These are phyloP conservation scores for Fusarium oxysporum DNA, from an alignment of 2,329 filamentous ascomycete genomes.

Conservation along the genomic window DNA sequence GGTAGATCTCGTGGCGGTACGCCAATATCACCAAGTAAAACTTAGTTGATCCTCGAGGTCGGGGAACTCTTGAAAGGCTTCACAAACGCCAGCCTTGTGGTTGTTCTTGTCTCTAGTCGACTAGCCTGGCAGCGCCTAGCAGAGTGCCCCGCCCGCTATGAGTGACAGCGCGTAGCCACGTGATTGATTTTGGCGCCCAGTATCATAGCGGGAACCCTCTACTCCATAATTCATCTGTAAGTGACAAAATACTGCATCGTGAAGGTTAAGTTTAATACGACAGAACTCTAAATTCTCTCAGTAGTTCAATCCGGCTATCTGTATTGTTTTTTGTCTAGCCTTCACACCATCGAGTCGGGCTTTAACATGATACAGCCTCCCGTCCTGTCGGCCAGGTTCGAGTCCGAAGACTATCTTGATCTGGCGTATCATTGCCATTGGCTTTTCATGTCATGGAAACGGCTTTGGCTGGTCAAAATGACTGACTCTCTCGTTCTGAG, in stretches of 20 bases:
- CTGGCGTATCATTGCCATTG: conserved; percentile 1
- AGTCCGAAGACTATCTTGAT: not conserved
- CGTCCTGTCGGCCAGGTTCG: not conserved
- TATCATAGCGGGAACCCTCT: not conserved
- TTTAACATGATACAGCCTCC: conserved; percentile 2
- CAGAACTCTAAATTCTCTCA: not conserved
- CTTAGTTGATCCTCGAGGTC: conserved; percentile 6
- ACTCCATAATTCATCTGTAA: not conserved
- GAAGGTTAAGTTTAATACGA: not conserved
- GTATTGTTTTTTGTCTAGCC: not conserved
- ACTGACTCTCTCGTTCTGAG: not conserved
- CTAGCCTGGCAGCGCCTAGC: not conserved
- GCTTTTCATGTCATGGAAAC: not conserved
- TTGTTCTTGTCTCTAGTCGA: conserved; percentile 6
- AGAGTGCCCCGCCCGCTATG: not conserved
- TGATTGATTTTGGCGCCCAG: conserved; percentile 28
- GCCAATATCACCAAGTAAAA: conserved; percentile 10
- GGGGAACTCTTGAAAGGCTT: conserved; percentile 23
- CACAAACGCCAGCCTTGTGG: conserved; percentile 34
- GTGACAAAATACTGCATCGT: conserved; percentile 12
- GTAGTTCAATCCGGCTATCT: not conserved
- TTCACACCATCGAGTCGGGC: not conserved
- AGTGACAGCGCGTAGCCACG: conserved; percentile 45
- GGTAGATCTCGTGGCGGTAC: conserved; percentile 26
- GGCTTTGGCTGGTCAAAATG: not conserved